Percentiles rank a stretch among this genome's conserved stretches.
phyloP scores from a whole-genome alignment of 2,329 filamentous ascomycete species.

The Arthroderma sp. region DNA sequence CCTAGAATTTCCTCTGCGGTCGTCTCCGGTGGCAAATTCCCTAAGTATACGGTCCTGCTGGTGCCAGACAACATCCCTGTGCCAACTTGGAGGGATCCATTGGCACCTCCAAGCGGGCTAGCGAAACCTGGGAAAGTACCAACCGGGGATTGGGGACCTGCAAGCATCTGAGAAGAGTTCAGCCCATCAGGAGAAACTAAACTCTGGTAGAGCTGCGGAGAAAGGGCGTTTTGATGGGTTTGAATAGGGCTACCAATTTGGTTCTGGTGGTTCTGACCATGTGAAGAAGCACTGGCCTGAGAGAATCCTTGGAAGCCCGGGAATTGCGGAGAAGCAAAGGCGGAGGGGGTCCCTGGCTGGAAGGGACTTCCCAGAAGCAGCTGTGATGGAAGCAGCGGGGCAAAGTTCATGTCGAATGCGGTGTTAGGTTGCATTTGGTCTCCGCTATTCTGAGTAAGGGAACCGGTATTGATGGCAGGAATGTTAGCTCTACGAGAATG shows the following conservation, averaged over 20 bases:
- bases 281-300: slow-evolving; percentile 40
- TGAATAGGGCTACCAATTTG: slow-evolving; percentile 63
- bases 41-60: slow-evolving; percentile 91
- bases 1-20: slow-evolving; percentile 91
- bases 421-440: slow-evolving; percentile 76
- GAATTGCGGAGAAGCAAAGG: slow-evolving; percentile 85
- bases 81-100: slow-evolving; percentile 60
- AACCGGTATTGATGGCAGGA: slow-evolving; percentile 80
- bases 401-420: slow-evolving; percentile 96
- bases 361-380: slow-evolving; percentile 91
- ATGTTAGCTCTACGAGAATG: slow-evolving; percentile 74
- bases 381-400: slow-evolving; percentile 85
- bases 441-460: slow-evolving; percentile 44
- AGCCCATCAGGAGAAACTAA: slow-evolving; percentile 78
- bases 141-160: slow-evolving; percentile 73
- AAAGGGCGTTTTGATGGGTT: slow-evolving; percentile 52
- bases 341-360: slow-evolving; percentile 81
- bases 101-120: slow-evolving; percentile 39
- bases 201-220: slow-evolving; percentile 69
- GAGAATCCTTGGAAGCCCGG: slow-evolving; percentile 70
- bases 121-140: slow-evolving; percentile 55
- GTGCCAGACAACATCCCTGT: slow-evolving; percentile 78
- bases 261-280: slow-evolving; percentile 44
- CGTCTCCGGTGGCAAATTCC: slow-evolving; percentile 97
- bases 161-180: slow-evolving; percentile 66